Evolutionary conservation across 345 rosid species (phyloP).

Genomic region (Brassica juncea): DNA sequence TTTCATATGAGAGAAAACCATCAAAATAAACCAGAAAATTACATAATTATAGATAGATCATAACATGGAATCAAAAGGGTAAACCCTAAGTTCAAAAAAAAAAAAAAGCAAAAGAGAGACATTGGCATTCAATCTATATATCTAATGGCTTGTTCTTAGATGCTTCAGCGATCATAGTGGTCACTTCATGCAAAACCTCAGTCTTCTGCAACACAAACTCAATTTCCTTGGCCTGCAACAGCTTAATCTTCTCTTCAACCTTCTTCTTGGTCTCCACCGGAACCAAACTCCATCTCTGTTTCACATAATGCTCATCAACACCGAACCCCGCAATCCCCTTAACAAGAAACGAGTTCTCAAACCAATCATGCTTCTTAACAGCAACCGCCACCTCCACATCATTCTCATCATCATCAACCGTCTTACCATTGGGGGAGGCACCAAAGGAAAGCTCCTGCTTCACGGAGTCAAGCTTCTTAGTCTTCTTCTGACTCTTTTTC

Average conservation of each 20-base stretch:
- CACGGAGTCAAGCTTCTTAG: slow-evolving; percentile 28
- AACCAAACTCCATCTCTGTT: slow-evolving; percentile 14
- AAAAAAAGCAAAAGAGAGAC: not conserved
- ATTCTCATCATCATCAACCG: not conserved
- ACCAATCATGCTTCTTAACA: slow-evolving; percentile 17
- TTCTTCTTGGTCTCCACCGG: slow-evolving; percentile 9
- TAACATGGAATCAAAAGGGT: not conserved
- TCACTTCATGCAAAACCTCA: slow-evolving; percentile 7
- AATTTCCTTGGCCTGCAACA: slow-evolving; percentile 20
- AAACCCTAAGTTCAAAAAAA: slow-evolving; percentile 9
- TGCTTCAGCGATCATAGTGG: slow-evolving; percentile 26
- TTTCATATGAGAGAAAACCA: slow-evolving; percentile 3
- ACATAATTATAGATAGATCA: slow-evolving; percentile 11
- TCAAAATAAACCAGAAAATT: slow-evolving; percentile 13
- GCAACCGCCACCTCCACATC: not conserved
- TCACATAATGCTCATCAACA: slow-evolving; percentile 21
- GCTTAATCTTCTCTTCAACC: slow-evolving; percentile 28
- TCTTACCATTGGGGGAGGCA: slow-evolving; percentile 25
- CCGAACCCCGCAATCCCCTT: slow-evolving; percentile 9
- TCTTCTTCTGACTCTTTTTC: slow-evolving; percentile 26
- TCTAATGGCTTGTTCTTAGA: slow-evolving; percentile 12
- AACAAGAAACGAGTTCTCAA: slow-evolving; percentile 23
- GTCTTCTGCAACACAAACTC: slow-evolving; percentile 30
- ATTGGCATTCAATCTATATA: not conserved
- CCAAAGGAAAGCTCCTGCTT: slow-evolving; percentile 28